Percentiles rank a stretch among this genome's conserved stretches.
These are phyloP conservation scores for Ogataea wickerhamii DNA, from an alignment of 805 yeast species.

Conservation along the genomic window DNA sequence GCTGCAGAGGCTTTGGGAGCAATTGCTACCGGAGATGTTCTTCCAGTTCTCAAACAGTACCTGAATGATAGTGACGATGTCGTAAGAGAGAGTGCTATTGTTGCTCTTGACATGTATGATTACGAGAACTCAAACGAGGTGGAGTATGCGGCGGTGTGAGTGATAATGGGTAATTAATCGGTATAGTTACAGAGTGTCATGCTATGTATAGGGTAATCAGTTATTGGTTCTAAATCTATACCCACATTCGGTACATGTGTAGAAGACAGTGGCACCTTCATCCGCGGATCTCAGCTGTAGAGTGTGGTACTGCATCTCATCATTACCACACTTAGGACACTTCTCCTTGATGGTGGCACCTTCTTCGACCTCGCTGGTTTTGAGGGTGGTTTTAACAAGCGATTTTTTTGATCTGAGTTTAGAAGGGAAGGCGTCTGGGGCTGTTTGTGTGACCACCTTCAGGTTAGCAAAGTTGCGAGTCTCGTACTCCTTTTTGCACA, in stretches of 20 bases:
- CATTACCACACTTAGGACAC: slow-evolving; percentile 98
- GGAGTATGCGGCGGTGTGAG: slow-evolving; percentile 1
- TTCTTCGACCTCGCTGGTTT: slow-evolving; percentile 75
- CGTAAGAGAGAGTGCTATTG: slow-evolving; percentile 94
- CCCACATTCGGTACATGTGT: slow-evolving; percentile 91
- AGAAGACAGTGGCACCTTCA: slow-evolving; percentile 99
- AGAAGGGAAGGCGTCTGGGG: slow-evolving; percentile 94
- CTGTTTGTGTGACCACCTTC: slow-evolving; percentile 82
- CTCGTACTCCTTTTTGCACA: slow-evolving; percentile 41
- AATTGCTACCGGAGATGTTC: slow-evolving; percentile 92
- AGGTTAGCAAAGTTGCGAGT: slow-evolving; percentile 62
- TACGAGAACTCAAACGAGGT: slow-evolving; percentile 54
- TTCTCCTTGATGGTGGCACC: slow-evolving; percentile 97
- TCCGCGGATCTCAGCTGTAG: slow-evolving; percentile 96
- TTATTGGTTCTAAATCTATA: slow-evolving; percentile 94
- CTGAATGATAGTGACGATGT: slow-evolving; percentile 81
- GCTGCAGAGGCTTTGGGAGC: slow-evolving; percentile 99
- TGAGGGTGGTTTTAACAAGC: slow-evolving; percentile 81
- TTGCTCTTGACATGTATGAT: slow-evolving; percentile 97
- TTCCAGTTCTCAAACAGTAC: slow-evolving; percentile 79
- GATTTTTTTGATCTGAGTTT: slow-evolving; percentile 75
- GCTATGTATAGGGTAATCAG: slow-evolving; percentile 27
- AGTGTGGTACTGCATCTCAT: slow-evolving; percentile 97
- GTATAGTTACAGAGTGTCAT: not conserved
- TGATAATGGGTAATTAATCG: not conserved